phyloP scores from a whole-genome alignment of 73 alveolate genomes.

The Uronychia setigera region DNA sequence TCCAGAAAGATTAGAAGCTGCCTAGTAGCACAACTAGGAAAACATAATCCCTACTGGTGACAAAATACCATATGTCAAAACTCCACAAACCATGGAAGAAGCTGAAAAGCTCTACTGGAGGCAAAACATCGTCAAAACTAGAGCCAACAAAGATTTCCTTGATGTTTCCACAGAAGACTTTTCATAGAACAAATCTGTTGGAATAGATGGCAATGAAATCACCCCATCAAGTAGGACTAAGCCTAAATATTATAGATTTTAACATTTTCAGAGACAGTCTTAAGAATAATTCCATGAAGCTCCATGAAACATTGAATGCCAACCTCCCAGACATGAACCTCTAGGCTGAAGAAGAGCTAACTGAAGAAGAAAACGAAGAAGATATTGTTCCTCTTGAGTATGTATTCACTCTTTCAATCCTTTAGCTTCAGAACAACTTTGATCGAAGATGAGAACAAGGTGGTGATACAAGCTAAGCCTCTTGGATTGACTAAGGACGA shows the following conservation, averaged over 20 bases:
- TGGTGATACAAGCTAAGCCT: constrained; percentile 69
- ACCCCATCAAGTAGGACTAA: constrained; percentile 71
- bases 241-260: constrained; percentile 34
- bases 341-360: constrained; percentile 31
- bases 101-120: constrained; percentile 55
- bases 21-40: too few species aligned
- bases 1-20: background rate
- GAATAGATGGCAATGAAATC: constrained; percentile 69
- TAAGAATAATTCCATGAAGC: constrained; percentile 52
- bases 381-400: constrained; percentile 58
- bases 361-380: constrained; percentile 53
- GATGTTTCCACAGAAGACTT: constrained; percentile 64
- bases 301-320: constrained; percentile 43
- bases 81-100: constrained; percentile 14
- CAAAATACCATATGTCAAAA: background rate
- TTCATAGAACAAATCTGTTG: constrained; percentile 44
- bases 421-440: constrained; percentile 62
- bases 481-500: constrained; percentile 36
- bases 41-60: background rate
- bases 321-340: constrained; percentile 72
- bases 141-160: constrained; percentile 50
- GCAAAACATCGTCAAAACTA: constrained; percentile 30
- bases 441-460: constrained; percentile 45
- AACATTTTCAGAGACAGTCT: constrained; percentile 71
- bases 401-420: background rate